Percentiles rank a stretch among this genome's conserved stretches.
Evolutionary conservation across 257 asterid genomes (phyloP).

Genomic region (Capsicum rhomboideum): DNA sequence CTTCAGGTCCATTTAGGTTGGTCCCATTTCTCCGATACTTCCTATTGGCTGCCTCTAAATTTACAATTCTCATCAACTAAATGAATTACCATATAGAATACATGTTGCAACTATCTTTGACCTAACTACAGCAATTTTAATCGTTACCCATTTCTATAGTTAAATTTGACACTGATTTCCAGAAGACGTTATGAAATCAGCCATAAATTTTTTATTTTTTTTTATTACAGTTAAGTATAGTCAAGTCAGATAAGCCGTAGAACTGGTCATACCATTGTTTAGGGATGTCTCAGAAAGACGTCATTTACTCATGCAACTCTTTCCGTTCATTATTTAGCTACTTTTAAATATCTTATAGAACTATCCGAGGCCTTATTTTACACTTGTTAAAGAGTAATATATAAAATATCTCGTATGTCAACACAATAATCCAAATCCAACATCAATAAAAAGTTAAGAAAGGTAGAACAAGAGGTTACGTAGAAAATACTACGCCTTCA

Average conservation of each 20-base stretch:
- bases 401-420: not conserved
- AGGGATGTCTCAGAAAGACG: not conserved
- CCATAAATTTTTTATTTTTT: no score
- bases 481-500: not conserved
- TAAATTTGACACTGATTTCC: not conserved
- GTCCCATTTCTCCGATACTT: not conserved
- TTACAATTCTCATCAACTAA: not conserved
- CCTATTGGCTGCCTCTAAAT: not conserved
- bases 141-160: not conserved
- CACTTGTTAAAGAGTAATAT: not conserved
- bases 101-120: not conserved
- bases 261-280: not conserved
- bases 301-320: not conserved
- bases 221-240: no score
- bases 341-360: not conserved
- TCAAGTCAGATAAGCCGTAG: not conserved
- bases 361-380: not conserved
- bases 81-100: not conserved
- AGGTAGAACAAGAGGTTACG: not conserved
- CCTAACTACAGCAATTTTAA: not conserved
- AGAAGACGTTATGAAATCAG: not conserved
- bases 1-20: not conserved
- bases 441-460: not conserved
- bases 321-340: not conserved
- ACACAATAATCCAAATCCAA: not conserved